Conservation (phyloP, 495 filamentous ascomycete species). For the Amphirosellinia nigrospora region DNA sequence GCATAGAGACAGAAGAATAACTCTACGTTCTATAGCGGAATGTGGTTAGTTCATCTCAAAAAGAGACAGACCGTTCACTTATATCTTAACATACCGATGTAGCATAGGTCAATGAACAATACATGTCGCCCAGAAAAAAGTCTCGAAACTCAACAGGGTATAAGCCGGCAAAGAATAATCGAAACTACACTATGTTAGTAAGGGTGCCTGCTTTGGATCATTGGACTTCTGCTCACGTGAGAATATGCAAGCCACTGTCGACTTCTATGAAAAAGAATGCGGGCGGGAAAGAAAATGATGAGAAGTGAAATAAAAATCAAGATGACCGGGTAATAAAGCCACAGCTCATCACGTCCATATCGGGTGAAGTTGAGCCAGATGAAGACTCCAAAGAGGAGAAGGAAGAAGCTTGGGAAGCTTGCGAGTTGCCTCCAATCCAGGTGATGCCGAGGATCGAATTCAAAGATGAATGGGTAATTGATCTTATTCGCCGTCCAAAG, state of each 20-base stretch:
- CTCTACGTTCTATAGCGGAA: constrained; percentile 70
- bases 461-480: constrained; percentile 96
- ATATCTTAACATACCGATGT: constrained; percentile 70
- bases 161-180: constrained; percentile 80
- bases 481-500: constrained; percentile 84
- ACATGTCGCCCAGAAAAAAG: constrained; percentile 97
- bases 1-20: constrained; percentile 96
- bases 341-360: constrained; percentile 69
- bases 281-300: constrained; percentile 77
- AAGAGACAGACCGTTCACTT: not conserved
- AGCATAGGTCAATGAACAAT: constrained; percentile 90
- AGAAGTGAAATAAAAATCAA: constrained; percentile 69
- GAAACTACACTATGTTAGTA: constrained; percentile 64
- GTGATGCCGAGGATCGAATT: constrained; percentile 84
- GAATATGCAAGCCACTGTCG: constrained; percentile 85
- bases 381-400: constrained; percentile 77
- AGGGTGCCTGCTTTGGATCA: not conserved
- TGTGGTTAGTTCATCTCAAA: constrained; percentile 17
- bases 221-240: constrained; percentile 62
- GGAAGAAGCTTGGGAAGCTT: constrained; percentile 80
- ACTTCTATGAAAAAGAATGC: constrained; percentile 74
- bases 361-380: constrained; percentile 86
- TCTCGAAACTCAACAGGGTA: constrained; percentile 97
- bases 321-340: constrained; percentile 87
- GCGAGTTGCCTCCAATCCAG: constrained; percentile 88